Conservation (phyloP, 352 stramenopile genomes). For the Globisporangium carolinianum region DNA sequence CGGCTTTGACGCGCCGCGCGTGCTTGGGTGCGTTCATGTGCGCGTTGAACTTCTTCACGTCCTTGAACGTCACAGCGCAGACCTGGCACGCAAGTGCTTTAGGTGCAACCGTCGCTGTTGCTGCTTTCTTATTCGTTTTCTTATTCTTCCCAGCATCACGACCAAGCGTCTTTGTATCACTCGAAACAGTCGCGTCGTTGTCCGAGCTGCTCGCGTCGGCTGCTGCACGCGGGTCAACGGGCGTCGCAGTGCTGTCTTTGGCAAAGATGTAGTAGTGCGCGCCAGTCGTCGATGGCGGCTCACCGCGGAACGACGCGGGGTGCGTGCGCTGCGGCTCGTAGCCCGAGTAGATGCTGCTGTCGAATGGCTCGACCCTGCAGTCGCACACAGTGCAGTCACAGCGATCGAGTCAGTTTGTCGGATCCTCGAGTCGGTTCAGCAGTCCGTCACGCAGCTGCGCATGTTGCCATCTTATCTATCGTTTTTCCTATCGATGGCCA, state of each 20-base stretch:
- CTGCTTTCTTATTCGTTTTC: constrained; percentile 5
- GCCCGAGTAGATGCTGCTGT: constrained; percentile 57
- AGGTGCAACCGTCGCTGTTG: neutral
- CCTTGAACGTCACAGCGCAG: constrained; percentile 47
- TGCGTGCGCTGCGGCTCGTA: constrained; percentile 77
- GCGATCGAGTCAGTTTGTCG: no score
- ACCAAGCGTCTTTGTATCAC: no score
- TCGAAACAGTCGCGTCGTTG: neutral
- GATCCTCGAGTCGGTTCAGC: neutral
- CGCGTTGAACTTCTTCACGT: constrained; percentile 79
- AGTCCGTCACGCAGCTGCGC: neutral
- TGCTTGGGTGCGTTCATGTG: constrained; percentile 87
- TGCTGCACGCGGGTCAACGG: constrained; percentile 20
- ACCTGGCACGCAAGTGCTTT: constrained; percentile 37
- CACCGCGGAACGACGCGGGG: constrained; percentile 62
- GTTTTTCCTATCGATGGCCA: no score
- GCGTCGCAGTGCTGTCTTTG: constrained; percentile 26
- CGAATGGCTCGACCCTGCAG: constrained; percentile 51
- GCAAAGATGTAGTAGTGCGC: constrained; percentile 66
- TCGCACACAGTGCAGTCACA: no score
- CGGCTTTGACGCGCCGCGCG: constrained; percentile 54
- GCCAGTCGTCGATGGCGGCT: constrained; percentile 62
- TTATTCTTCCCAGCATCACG: neutral
- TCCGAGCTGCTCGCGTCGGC: neutral
- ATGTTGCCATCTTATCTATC: no score